Base-by-base conservation (phyloP, 2,329 filamentous ascomycete genomes). In the Aspergillus sp. region DNA sequence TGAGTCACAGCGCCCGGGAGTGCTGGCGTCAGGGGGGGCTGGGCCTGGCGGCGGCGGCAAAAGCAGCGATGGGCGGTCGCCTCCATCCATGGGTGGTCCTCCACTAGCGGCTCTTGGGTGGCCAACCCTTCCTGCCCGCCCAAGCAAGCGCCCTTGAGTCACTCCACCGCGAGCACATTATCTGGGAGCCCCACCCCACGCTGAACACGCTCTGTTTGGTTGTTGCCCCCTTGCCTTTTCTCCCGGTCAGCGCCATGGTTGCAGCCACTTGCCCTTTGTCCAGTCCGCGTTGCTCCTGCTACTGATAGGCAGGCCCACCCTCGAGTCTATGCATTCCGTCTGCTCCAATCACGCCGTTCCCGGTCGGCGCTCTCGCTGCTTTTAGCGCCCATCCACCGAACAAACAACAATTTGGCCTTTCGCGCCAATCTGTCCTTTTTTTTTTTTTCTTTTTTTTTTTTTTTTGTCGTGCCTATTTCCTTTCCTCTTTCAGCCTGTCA, bases 11-110 rank as follows among this genome's bases (percentile, higher is more conserved):
- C 63, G 60, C 57, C 64, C 60, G 63, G 64, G 56, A 54, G 42
- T 55, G 64, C 63, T 67, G 68, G 56, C 65, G 64, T 73, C 71
- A 73, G 70, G 73, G 73, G 72, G 70, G 71, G 55, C 71, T 73
- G 72, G 72, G 68, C 70, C 70, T 55, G 64, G 61, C 63, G 69
- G 67, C 67, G 71, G 73, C 72, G 71, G 65, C 66, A 73, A 76
- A 75, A 75, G 71, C 74, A 73, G 74, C 73, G 65, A 63, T 54
- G 54, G 51, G 11, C 54, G 52, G 58, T 67, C 65, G 62, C 67
- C 62, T 63, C 68, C 66, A 68, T 66, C 69, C 69, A 69, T 71
- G 68, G 69, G 55, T 60, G 51, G 55, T 52, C 61, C 54, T 59
- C 57, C 62, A 65, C 66, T 69, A 68, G 65, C 63, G 69, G 67